A percentile compares a stretch with the other conserved stretches of the same genome.
Conservation (phyloP, 2,329 filamentous ascomycete genomes). For the Nothophaeocryptopus gaeumannii region DNA sequence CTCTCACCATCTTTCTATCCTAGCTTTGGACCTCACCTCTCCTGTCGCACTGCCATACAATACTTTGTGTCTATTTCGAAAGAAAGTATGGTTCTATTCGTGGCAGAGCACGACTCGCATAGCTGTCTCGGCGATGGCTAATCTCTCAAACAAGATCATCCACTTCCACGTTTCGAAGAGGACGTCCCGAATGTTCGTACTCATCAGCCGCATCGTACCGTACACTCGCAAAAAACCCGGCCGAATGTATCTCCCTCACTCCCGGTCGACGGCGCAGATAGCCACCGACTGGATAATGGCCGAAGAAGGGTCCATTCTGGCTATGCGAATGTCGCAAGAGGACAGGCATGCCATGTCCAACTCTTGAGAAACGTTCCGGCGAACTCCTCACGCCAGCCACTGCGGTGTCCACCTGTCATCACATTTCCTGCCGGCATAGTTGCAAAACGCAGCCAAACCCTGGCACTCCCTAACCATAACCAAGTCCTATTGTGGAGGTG, state of each 20-base stretch:
- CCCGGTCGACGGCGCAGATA: neutral
- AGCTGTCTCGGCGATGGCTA: neutral
- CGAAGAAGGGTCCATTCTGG: neutral
- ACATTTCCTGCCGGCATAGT: neutral
- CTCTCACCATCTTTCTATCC: neutral
- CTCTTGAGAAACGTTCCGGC: conserved; percentile 6
- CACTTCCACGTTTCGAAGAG: neutral
- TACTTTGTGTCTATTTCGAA: neutral
- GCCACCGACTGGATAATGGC: neutral
- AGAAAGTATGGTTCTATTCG: conserved; percentile 1
- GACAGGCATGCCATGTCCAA: conserved; percentile 14
- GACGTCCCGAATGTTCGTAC: too few relatives aligned
- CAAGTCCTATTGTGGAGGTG: conserved; percentile 7
- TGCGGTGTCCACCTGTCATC: conserved; percentile 1
- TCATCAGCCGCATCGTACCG: neutral
- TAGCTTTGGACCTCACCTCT: neutral
- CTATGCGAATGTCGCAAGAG: conserved; percentile 8
- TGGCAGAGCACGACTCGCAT: neutral
- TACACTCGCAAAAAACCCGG: too few relatives aligned
- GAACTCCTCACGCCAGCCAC: conserved; percentile 20
- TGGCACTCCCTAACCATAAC: conserved; percentile 6
- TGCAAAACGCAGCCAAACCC: neutral
- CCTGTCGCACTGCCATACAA: neutral
- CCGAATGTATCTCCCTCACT: too few relatives aligned
- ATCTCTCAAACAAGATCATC: neutral